phyloP scores from a whole-genome alignment of 176 grass and related monocot genomes.

The Bonia amplexicaulis region DNA sequence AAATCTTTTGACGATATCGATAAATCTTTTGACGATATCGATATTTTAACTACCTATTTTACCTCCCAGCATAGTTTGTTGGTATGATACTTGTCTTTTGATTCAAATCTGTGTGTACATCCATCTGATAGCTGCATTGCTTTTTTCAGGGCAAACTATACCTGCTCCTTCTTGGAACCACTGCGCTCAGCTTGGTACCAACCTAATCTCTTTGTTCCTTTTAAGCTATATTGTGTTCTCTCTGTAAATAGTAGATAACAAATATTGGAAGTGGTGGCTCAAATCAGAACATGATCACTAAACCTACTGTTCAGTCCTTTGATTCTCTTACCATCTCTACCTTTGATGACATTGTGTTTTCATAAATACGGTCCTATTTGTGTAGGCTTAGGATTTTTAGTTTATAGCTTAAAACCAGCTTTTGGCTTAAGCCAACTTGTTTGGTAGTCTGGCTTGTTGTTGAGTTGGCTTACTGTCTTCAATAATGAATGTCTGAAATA shows the following conservation, averaged over 20 bases:
- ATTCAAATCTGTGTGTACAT: neutral
- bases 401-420: too few relatives aligned
- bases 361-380: neutral
- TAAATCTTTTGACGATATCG: neutral
- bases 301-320: neutral
- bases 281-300: neutral
- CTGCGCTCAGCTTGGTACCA: slow-evolving; percentile 96
- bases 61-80: neutral
- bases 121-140: slow-evolving; percentile 30
- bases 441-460: too few relatives aligned
- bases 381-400: too few relatives aligned
- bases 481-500: too few relatives aligned
- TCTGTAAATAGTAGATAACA: neutral
- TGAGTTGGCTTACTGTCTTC: too few relatives aligned
- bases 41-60: neutral
- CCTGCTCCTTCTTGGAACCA: slow-evolving; percentile 91
- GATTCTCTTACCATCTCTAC: neutral
- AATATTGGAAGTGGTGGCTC: neutral
- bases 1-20: neutral
- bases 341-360: neutral
- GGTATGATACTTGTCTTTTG: neutral
- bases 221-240: neutral
- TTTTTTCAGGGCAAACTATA: slow-evolving; percentile 91
- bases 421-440: too few relatives aligned
- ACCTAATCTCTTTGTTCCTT: neutral